phyloP scores from a whole-genome alignment of 2,329 filamentous ascomycete species.

The Penicillium sp. region DNA sequence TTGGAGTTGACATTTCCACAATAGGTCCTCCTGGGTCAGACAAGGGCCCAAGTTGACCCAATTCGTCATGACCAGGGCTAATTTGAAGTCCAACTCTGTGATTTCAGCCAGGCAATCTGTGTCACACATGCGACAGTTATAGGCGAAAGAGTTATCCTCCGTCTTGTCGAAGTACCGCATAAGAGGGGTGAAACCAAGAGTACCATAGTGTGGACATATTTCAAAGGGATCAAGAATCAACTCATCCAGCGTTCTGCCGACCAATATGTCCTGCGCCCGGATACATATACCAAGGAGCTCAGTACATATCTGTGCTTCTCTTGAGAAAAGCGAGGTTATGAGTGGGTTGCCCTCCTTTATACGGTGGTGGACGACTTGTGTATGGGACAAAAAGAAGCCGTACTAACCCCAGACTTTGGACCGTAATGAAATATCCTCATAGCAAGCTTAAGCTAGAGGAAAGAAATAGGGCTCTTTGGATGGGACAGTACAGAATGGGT shows the following conservation, averaged over 20 bases:
- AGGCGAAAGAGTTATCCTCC: too few species aligned
- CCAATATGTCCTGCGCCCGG: slow-evolving; percentile 11
- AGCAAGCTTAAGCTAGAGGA: slow-evolving; percentile 11
- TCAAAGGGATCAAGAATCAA: background rate
- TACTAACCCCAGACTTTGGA: slow-evolving; percentile 1
- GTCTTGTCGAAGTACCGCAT: background rate
- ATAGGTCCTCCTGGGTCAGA: background rate
- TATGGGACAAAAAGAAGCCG: slow-evolving; percentile 8
- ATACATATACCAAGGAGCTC: slow-evolving; percentile 9
- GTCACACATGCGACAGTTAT: background rate
- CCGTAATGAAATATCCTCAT: slow-evolving; percentile 8
- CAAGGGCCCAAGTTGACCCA: slow-evolving; percentile 11
- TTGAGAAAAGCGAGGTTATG: slow-evolving; percentile 6
- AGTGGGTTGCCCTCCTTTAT: background rate
- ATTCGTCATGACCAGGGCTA: slow-evolving; percentile 6
- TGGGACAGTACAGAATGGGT: too few species aligned
- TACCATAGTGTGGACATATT: background rate
- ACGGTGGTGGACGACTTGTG: slow-evolving; percentile 35
- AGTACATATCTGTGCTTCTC: slow-evolving; percentile 6
- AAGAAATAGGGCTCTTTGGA: background rate
- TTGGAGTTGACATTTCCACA: background rate
- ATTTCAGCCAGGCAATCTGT: slow-evolving; percentile 3
- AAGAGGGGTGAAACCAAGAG: background rate
- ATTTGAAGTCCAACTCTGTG: background rate
- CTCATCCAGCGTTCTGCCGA: too few species aligned